phyloP scores from a whole-genome alignment of 176 grass and related monocot genomes.

The Oryza meyeriana region DNA sequence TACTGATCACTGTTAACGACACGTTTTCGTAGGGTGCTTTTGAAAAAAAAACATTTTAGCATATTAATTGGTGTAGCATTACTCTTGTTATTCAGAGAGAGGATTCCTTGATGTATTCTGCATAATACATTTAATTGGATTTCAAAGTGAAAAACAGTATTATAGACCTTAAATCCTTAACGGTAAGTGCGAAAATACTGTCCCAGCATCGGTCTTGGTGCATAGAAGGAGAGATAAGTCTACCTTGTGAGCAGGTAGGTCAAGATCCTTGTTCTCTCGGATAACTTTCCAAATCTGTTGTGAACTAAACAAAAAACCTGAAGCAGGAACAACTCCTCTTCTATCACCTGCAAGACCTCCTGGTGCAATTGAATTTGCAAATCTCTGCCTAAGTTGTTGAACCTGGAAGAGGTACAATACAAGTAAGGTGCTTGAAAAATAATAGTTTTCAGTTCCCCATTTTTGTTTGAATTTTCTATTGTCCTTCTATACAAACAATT shows the following conservation, averaged over 20 bases:
- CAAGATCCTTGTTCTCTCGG: slow-evolving; percentile 90
- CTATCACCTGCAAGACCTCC: slow-evolving; percentile 94
- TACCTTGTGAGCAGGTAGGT: slow-evolving; percentile 99
- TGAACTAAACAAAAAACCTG: slow-evolving; percentile 96
- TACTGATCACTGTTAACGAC: neutral
- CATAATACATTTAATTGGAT: neutral
- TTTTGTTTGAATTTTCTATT: neutral
- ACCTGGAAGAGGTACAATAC: slow-evolving; percentile 64
- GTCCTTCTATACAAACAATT: neutral
- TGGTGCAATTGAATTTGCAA: slow-evolving; percentile 93
- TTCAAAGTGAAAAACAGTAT: neutral
- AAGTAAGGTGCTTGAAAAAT: slow-evolving; percentile 27
- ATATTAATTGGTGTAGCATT: neutral
- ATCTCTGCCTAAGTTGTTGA: slow-evolving; percentile 86
- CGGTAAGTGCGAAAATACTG: neutral
- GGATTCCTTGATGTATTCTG: neutral
- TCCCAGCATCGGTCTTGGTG: slow-evolving; percentile 14
- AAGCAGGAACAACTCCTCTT: slow-evolving; percentile 93
- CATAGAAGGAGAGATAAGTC: neutral
- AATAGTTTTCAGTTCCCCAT: neutral
- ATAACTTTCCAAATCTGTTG: slow-evolving; percentile 97
- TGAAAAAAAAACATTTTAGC: neutral
- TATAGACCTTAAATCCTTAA: slow-evolving; percentile 4
- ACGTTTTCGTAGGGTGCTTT: neutral
- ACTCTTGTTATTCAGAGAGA: neutral